phyloP scores from a whole-genome alignment of 176 grass and related monocot species.

The Juncus inflexus region DNA sequence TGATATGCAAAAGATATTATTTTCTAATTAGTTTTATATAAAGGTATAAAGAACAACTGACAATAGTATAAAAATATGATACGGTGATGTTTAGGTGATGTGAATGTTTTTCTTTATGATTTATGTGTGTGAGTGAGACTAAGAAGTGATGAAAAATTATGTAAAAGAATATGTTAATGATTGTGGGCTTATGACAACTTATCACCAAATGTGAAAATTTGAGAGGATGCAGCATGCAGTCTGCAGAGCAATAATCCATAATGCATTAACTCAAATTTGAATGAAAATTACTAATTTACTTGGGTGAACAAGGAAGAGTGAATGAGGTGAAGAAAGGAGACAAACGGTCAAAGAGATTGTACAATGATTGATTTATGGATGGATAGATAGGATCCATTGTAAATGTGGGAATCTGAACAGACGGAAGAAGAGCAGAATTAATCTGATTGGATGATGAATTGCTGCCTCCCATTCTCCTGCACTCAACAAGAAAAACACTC shows the following conservation, averaged over 20 bases:
- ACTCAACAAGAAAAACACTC: slow-evolving; percentile 24
- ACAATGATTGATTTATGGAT: slow-evolving; percentile 37
- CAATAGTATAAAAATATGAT: no score
- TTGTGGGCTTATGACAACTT: no score
- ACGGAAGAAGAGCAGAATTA: slow-evolving; percentile 6
- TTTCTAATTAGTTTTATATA: no score
- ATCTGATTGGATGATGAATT: neutral
- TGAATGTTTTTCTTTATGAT: no score
- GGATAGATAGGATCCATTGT: slow-evolving; percentile 22
- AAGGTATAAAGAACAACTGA: no score
- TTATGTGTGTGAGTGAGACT: no score
- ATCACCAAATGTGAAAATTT: no score
- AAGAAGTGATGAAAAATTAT: no score
- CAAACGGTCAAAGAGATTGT: slow-evolving; percentile 56
- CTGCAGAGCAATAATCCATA: neutral
- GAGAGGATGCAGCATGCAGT: no score
- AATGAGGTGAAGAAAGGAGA: slow-evolving; percentile 28
- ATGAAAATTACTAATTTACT: slow-evolving; percentile 4
- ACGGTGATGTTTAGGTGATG: no score
- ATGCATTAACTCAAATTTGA: neutral
- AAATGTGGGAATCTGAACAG: slow-evolving; percentile 12
- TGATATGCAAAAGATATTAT: no score
- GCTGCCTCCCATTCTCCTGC: slow-evolving; percentile 74
- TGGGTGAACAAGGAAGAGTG: slow-evolving; percentile 19
- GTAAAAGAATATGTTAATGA: no score